phyloP scores from a whole-genome alignment of 2,329 filamentous ascomycete genomes.

The Venturia asperata region DNA sequence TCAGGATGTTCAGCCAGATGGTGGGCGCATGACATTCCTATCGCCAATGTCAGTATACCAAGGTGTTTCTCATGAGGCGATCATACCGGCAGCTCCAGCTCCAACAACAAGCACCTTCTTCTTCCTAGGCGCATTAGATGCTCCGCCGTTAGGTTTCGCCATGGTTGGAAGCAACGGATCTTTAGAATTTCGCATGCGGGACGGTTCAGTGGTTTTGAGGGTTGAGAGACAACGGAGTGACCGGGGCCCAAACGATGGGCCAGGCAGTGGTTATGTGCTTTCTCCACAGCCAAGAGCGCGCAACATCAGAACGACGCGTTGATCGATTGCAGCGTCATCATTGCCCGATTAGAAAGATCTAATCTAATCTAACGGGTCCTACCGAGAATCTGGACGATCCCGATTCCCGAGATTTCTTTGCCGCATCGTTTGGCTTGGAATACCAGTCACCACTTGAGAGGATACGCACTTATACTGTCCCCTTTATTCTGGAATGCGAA shows the following conservation, averaged over 20 bases:
- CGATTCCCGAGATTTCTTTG: too few species aligned
- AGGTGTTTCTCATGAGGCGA: background rate
- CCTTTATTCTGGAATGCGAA: background rate
- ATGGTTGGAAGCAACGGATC: slow-evolving; percentile 18
- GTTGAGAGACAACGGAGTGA: background rate
- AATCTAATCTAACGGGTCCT: background rate
- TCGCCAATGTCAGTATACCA: slow-evolving; percentile 23
- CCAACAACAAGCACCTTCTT: slow-evolving; percentile 36
- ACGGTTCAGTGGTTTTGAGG: background rate
- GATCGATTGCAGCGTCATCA: slow-evolving; percentile 10
- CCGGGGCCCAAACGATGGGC: background rate
- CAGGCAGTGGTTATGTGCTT: background rate
- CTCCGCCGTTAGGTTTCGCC: slow-evolving; percentile 13
- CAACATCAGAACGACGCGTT: slow-evolving; percentile 1
- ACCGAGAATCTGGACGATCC: too few species aligned
- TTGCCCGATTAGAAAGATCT: slow-evolving; percentile 1
- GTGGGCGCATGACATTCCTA: slow-evolving; percentile 57
- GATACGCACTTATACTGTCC: background rate
- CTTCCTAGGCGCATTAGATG: slow-evolving; percentile 12
- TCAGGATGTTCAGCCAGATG: slow-evolving; percentile 59
- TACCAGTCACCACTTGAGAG: background rate
- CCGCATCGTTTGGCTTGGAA: too few species aligned
- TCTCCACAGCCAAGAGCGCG: background rate
- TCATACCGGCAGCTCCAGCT: slow-evolving; percentile 35
- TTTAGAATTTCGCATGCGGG: slow-evolving; percentile 3